Evolutionary conservation across 1,284 basidiomycete species (phyloP), one percentile per base, ranked within the genome.

Genomic region (Cutaneotrichosporon sp.): DNA sequence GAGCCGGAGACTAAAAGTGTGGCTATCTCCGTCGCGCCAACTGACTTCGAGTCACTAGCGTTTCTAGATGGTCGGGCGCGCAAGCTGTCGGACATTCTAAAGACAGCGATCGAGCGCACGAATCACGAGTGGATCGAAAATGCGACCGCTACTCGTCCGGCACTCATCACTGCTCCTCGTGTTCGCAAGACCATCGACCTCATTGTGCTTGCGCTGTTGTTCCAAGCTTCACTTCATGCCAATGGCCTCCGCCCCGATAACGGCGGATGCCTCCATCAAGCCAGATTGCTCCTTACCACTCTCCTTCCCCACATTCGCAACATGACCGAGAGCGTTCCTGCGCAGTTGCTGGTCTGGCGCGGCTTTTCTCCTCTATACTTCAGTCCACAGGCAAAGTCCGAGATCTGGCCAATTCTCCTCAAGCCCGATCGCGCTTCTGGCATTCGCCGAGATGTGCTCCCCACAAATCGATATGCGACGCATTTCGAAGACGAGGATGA

Each of bases 111-210:
- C 20, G 84, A 86, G 42, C 70, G 76, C 4, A 62, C 84, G 0
- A 48, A 67, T 14, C 57, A 61, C 1, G 79, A 81, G 41, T 84
- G 83, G 81, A 80, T 82, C 29, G 56, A 46, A 5, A 43, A 27
- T 16, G 39, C 49, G 8, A 63, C 29, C 9, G 9, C 29, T 9
- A 31, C 9, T 31, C 29, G 8, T 60, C 49, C 24, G 54, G 55
- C 33, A 3, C 38, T 60, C 2, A 75, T 80, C 25, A 79, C 81
- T 1, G 80, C 81, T 0, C 86, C 88, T 63, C 79, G 77, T 38
- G 78, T 84, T 4, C 82, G 87, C 12, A 79, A 80, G 29, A 77
- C 81, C 4, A 65, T 93, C 34, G 89, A 93, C 63, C 71, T 86
- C 16, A 80, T 83, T 2, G 77, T 88, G 4, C 74, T 79, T 0